phyloP scores from a whole-genome alignment of 352 stramenopile genomes.

The Pythium oligandrum region DNA sequence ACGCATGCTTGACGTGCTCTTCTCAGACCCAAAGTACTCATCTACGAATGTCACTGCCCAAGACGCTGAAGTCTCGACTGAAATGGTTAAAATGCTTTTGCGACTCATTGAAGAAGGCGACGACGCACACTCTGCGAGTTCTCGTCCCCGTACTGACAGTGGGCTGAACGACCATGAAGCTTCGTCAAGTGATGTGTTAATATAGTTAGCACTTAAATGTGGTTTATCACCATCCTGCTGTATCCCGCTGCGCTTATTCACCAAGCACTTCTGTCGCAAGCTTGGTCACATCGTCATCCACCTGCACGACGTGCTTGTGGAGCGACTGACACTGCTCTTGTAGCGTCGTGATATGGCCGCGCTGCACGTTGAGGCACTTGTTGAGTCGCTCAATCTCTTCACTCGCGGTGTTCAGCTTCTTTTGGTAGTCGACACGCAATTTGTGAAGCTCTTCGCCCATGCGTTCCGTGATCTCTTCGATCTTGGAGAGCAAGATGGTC shows the following conservation, averaged over 20 bases:
- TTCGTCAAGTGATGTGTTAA: no score
- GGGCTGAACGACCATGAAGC: background rate
- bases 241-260: slow-evolving; percentile 27
- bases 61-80: slow-evolving; percentile 23
- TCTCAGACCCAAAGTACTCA: slow-evolving; percentile 41
- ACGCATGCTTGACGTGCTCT: slow-evolving; percentile 54
- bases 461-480: slow-evolving; percentile 78
- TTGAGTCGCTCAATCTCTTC: slow-evolving; percentile 82
- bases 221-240: no score
- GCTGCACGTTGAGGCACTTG: slow-evolving; percentile 81
- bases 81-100: slow-evolving; percentile 53
- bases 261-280: slow-evolving; percentile 76
- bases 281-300: slow-evolving; percentile 83
- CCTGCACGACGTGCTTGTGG: slow-evolving; percentile 80
- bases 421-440: slow-evolving; percentile 73
- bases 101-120: slow-evolving; percentile 28
- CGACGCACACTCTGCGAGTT: background rate
- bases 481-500: slow-evolving; percentile 65
- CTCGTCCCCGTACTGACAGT: no score
- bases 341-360: slow-evolving; percentile 76
- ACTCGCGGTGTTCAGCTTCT: slow-evolving; percentile 75
- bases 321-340: slow-evolving; percentile 81
- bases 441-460: slow-evolving; percentile 75
- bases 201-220: no score
- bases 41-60: slow-evolving; percentile 16